Base-by-base conservation (phyloP, 2,329 filamentous ascomycete genomes). In the Penicillium concentricum region DNA sequence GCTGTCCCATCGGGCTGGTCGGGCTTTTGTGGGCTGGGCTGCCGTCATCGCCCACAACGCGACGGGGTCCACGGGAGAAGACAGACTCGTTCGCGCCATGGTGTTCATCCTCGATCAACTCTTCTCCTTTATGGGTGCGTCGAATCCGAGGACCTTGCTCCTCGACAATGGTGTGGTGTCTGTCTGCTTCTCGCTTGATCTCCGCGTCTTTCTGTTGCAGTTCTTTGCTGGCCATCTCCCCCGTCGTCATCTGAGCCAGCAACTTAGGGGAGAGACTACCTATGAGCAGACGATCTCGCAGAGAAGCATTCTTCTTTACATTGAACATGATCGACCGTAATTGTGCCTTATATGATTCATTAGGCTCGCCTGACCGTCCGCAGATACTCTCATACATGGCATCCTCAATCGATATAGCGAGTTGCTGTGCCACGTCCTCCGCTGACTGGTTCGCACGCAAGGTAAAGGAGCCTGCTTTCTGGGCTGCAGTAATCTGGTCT, bases 51-150 rank as follows among this genome's bases (percentile, higher is more conserved):
- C 60, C 57, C 34, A 65, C 73, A 43, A 79, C 79, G 52, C 76
- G 76, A 59, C 77, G 76, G 24, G 77, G 77, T 24, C 74, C 74
- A 15, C 76, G 73, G n/a, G 76, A 78, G 56, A 79, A 79, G 34
- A 79, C 74, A 7, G 78, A 77, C 58, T 82, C 80, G 28, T 74
- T 74, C 34, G 76, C 69, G 39, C 75, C 76, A 57, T 70, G 69
- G 59, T 81, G 81, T 34, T 95, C 91, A 44, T 89, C 86, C 60
- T 93, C 92, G 16, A 97, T 83, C 16, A 96, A 75, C 71, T 97
- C 94, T 57, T 97, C 92, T 13, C 94, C 94, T 74, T 97, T 97
- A 78, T 97, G 93, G 2, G 93, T 97, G 64, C 90, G 87, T 67
- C 92, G 85, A 55, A 97, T 87, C 3, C 92, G 86, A 4, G 92